A percentile compares a stretch with the other conserved stretches of the same genome.
Evolutionary conservation across 352 stramenopile species (phyloP).

Genomic region (Salisapilia sapeloensis): DNA sequence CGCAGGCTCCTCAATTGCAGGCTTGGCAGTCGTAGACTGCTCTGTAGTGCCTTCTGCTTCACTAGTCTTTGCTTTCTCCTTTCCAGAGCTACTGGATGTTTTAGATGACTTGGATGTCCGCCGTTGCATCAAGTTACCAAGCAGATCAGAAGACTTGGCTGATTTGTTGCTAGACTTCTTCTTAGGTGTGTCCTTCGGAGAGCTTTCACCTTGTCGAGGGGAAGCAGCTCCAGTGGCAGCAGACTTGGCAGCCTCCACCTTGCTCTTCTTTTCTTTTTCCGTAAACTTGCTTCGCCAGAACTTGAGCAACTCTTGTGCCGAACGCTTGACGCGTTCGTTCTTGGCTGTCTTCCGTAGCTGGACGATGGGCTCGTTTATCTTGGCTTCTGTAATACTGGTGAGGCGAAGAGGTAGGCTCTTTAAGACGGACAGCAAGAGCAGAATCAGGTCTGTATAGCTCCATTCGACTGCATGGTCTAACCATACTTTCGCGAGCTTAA

Average conservation of each 20-base stretch:
- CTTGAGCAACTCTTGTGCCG: slow-evolving; percentile 72
- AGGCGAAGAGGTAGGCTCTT: slow-evolving; percentile 69
- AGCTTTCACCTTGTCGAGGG: slow-evolving; percentile 5
- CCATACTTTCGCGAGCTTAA: slow-evolving; percentile 65
- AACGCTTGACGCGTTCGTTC: slow-evolving; percentile 61
- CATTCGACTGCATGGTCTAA: slow-evolving; percentile 60
- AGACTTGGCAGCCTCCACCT: slow-evolving; percentile 6
- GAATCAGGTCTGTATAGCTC: slow-evolving; percentile 65
- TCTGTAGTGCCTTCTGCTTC: background rate
- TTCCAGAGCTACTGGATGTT: background rate
- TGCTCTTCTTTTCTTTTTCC: slow-evolving; percentile 49
- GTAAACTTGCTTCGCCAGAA: slow-evolving; percentile 73
- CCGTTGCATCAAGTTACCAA: slow-evolving; percentile 70
- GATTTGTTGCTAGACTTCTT: background rate
- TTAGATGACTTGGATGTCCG: slow-evolving; percentile 35
- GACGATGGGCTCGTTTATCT: slow-evolving; percentile 81
- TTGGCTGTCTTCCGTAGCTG: slow-evolving; percentile 63
- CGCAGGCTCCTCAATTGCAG: slow-evolving; percentile 13
- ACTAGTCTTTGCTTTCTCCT: background rate
- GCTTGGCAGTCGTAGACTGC: slow-evolving; percentile 7
- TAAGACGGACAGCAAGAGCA: slow-evolving; percentile 65
- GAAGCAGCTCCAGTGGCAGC: slow-evolving; percentile 4
- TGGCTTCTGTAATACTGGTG: slow-evolving; percentile 73
- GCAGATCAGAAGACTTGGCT: slow-evolving; percentile 65
- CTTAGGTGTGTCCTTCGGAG: background rate